Conservation (phyloP, 108 stramenopile species). For the Discostella pseudostelligera region DNA sequence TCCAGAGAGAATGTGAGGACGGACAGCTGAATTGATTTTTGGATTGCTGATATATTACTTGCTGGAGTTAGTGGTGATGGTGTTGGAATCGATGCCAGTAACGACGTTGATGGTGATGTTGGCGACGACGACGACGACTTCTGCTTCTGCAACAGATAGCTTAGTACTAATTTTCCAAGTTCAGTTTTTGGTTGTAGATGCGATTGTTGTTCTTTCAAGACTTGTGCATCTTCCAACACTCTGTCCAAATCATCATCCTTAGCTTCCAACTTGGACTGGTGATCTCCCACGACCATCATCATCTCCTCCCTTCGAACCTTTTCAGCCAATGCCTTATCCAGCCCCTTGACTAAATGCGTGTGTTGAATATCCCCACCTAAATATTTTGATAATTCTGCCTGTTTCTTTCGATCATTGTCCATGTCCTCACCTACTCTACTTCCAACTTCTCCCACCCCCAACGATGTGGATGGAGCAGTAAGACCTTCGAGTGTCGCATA, state of each 20-base stretch:
- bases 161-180: constrained; percentile 25
- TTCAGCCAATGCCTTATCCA: constrained; percentile 82
- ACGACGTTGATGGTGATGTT: not conserved
- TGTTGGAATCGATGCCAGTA: constrained; percentile 5
- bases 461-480: not conserved
- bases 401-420: constrained; percentile 33
- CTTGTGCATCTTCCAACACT: constrained; percentile 29
- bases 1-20: constrained; percentile 38
- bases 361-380: constrained; percentile 85
- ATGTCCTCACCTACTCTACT: constrained; percentile 1
- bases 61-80: constrained; percentile 7
- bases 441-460: not conserved
- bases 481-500: constrained; percentile 11
- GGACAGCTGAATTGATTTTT: constrained; percentile 42
- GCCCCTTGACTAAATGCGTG: constrained; percentile 88
- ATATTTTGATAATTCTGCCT: constrained; percentile 74
- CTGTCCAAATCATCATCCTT: constrained; percentile 34
- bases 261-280: not conserved
- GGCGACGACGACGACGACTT: too few species aligned
- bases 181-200: constrained; percentile 31
- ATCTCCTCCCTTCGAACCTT: constrained; percentile 65
- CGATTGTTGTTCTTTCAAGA: not conserved
- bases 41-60: not conserved
- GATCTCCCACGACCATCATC: not conserved
- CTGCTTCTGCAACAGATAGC: constrained; percentile 24